Evolutionary conservation across 495 filamentous ascomycete species (phyloP).

Genomic region (Penicillium tannophilum): DNA sequence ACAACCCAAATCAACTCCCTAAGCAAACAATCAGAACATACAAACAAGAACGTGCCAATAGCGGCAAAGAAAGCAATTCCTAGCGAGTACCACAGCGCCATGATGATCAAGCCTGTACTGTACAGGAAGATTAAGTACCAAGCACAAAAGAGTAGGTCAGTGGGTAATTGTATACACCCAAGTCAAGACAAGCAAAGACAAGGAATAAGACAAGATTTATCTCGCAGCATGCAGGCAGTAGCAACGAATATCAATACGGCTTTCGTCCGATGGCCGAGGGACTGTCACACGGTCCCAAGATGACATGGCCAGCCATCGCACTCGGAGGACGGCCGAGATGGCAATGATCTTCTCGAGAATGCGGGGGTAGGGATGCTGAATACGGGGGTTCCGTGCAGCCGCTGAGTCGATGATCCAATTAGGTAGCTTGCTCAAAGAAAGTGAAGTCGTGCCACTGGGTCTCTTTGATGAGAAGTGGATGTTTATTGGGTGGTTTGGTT

Average conservation of each 20-base stretch:
- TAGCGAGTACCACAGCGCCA: constrained; percentile 47
- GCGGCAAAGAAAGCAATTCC: constrained; percentile 56
- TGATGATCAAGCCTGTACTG: constrained; percentile 20
- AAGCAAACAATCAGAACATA: constrained; percentile 27
- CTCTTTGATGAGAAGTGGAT: not conserved
- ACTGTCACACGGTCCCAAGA: constrained; percentile 12
- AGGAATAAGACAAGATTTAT: not conserved
- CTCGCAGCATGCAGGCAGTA: not conserved
- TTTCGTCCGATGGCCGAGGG: constrained; percentile 29
- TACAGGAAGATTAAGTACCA: not conserved
- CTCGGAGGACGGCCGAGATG: constrained; percentile 38
- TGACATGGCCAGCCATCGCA: constrained; percentile 3
- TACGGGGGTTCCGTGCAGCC: constrained; percentile 1
- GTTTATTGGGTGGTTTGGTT: not conserved
- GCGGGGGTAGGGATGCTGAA: constrained; percentile 16
- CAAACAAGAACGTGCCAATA: constrained; percentile 60
- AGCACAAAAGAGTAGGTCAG: not conserved
- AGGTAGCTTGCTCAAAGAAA: not conserved
- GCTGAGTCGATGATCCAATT: not conserved
- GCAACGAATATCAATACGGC: constrained; percentile 7
- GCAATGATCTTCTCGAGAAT: constrained; percentile 22
- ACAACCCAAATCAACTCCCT: not conserved
- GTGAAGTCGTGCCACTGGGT: not conserved
- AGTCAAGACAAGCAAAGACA: not conserved
- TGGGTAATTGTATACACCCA: not conserved